Base-by-base conservation (phyloP, 2,329 filamentous ascomycete genomes). In the Diatrype stigma region DNA sequence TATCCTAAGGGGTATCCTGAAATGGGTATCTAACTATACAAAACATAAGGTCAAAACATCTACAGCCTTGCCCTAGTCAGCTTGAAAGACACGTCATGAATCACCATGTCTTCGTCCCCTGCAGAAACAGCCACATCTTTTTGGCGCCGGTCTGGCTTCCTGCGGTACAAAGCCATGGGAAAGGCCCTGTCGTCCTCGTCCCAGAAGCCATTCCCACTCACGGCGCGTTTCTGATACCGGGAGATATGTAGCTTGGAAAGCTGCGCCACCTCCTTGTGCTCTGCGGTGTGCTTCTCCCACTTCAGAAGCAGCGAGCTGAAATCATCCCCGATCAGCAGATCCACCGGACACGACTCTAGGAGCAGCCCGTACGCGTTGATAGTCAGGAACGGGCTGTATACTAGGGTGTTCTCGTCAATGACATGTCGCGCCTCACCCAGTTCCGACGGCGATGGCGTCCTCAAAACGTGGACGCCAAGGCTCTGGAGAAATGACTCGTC, bases 351-450 rank as follows among this genome's bases (percentile, higher is more conserved):
- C n/a, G 19, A 23, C 19, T 16, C 16, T 11, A 58, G 49, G n/a
- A 58, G 34, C 2, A 58, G 54, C 32, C 51, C 42, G 35, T 58
- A 51, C 45, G 58, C 45, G 50, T 55, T 51, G 52, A 55, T 7
- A 23, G 52, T 50, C 16, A 67, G 45, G 45, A 66, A 65, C 1
- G 63, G 62, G 37, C 58, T 60, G 44, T 67, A 67, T 1, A 66
- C 54, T 2, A 67, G 30, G 12, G 63, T 64, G 2, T 50, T 49
- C 7, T 56, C 48, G 28, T 57, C 51, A 14, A 66, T 59, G 19
- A 61, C 17, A 2, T 49, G 32, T 30, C 49, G 53, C 4, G 64
- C 61, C 50, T 66, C 60, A 23, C 64, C 63, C 6, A 64, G 53
- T 5, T 60, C 52, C 2, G 62, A 57, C 7, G 57, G 56, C 2